Evolutionary conservation across 768 basidiomycete genomes (phyloP), one percentile per base, ranked within the genome.

Genomic region (Steccherinum ochraceum): DNA sequence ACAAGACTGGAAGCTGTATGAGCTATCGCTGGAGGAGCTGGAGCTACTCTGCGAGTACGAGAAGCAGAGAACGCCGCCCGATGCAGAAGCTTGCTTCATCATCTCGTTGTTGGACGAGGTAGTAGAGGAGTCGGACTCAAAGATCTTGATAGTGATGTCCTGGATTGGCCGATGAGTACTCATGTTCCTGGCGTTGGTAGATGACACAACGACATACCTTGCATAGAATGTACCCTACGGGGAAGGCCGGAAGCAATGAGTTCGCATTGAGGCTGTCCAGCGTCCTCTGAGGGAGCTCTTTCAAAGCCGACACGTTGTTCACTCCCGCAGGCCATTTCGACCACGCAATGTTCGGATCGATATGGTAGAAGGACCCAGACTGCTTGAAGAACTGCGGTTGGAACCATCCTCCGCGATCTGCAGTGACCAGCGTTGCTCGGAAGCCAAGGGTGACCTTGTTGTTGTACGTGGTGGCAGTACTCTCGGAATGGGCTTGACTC

Each of bases 321-420:
- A 35, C 16, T 43, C 10, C 41, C 10, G 7, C 41, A 18, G 41
- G 41, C 41, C 41, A 43, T 11, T 23, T n/a, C 18, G 41, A n/a
- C 21, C 41, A n/a, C 16, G 21, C 10, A 23, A 43, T 43, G 7
- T 19, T 19, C 16, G 7, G 7, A 35, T 35, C 30, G 30, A 35
- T 35, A 35, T 35, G 30, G 41, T 43, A 43, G 42, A 43, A 50
- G 19, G 49, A 3, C 4, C 23, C 24, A 18, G 49, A 50, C 27
- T 42, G 27, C n/a, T 50, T 40, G 49, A 50, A 50, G 43, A 50
- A 50, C 43, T 50, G 49, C 24, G 49, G 49, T 25, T 45, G 49
- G 49, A 50, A 50, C 49, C 49, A 50, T 18, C 49, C 49, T 23
- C 16, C 21, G n/a, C 49, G 49, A 44, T 50, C 49, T 2, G 45